Percentiles rank a stretch among this genome's conserved stretches.
Evolutionary conservation across 2,329 filamentous ascomycete genomes (phyloP).

Genomic region (Cercospora sp.): DNA sequence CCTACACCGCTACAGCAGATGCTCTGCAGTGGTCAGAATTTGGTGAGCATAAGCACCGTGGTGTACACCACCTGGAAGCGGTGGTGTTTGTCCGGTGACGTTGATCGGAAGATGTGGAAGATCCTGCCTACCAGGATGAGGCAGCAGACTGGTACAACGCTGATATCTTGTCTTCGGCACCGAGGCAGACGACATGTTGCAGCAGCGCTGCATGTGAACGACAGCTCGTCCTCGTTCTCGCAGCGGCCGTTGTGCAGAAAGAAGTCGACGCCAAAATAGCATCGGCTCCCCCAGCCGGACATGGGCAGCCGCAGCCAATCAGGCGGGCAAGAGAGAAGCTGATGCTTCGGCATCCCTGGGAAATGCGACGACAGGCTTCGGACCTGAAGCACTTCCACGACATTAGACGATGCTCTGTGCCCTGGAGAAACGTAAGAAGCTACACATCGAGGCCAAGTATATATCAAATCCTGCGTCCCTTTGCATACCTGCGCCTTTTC

Average conservation of each 20-base stretch:
- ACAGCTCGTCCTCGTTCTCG: conserved; percentile 1
- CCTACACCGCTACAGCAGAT: not conserved
- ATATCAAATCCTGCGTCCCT: not conserved
- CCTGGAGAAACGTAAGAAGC: not conserved
- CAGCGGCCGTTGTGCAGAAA: not conserved
- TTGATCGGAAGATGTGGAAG: not conserved
- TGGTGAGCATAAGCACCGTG: not conserved
- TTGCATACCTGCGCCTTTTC: not conserved
- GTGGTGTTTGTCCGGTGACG: not conserved
- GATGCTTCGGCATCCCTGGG: conserved; percentile 12
- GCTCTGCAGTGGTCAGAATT: not conserved
- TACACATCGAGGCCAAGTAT: conserved; percentile 14
- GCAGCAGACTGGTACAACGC: not conserved
- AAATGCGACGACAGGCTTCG: conserved; percentile 12
- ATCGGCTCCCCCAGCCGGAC: conserved; percentile 2
- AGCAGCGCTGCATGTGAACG: not conserved
- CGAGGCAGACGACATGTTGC: conserved; percentile 2
- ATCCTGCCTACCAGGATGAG: not conserved
- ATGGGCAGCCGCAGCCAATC: conserved; percentile 7
- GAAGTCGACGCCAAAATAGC: not conserved
- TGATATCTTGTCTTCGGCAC: not conserved
- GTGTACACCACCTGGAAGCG: not conserved
- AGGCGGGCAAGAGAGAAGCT: not conserved
- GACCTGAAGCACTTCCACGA: conserved; percentile 11
- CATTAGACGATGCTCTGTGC: conserved; percentile 1